These are phyloP conservation scores for Talaromyces proteolyticus DNA, from an alignment of 495 filamentous ascomycete genomes.

Conservation along the genomic window DNA sequence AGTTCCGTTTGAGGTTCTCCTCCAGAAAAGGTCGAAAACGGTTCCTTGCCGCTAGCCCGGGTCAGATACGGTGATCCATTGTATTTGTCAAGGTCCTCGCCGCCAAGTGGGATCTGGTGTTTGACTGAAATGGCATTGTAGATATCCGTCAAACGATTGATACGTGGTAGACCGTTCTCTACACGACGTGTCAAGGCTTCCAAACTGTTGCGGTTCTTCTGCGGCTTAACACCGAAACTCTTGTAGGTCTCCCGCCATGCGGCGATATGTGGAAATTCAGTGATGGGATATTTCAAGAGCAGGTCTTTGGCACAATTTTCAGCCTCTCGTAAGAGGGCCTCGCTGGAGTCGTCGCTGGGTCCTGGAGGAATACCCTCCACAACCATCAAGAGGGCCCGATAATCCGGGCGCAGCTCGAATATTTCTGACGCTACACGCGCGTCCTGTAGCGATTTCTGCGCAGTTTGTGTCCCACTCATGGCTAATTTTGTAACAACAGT, in stretches of 20 bases:
- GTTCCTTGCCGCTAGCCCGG: conserved; percentile 20
- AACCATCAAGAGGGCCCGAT: conserved; percentile 17
- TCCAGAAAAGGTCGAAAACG: conserved; percentile 16
- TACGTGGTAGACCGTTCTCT: conserved; percentile 19
- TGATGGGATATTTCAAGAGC: conserved; percentile 5
- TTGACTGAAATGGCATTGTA: conserved; percentile 31
- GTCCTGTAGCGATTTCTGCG: conserved; percentile 9
- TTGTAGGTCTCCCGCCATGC: conserved; percentile 20
- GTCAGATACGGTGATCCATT: conserved; percentile 19
- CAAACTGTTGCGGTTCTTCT: conserved; percentile 21
- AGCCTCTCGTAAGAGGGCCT: conserved; percentile 11
- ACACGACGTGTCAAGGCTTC: conserved; percentile 25
- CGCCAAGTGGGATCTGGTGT: conserved; percentile 25
- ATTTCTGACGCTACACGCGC: conserved; percentile 13
- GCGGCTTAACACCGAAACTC: conserved; percentile 16
- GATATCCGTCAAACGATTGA: conserved; percentile 29
- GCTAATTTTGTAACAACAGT: neutral
- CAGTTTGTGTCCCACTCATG: conserved; percentile 1
- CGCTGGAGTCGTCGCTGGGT: conserved; percentile 12
- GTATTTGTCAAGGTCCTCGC: conserved; percentile 29
- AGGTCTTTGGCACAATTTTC: conserved; percentile 9
- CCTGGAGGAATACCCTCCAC: conserved; percentile 16
- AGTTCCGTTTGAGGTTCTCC: conserved; percentile 15
- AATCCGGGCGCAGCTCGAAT: conserved; percentile 16
- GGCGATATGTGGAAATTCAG: conserved; percentile 18